Percentiles rank a stretch among this genome's conserved stretches.
These are phyloP conservation scores for Diaporthe citrichinensis DNA, from an alignment of 2,329 filamentous ascomycete genomes.

Conservation along the genomic window DNA sequence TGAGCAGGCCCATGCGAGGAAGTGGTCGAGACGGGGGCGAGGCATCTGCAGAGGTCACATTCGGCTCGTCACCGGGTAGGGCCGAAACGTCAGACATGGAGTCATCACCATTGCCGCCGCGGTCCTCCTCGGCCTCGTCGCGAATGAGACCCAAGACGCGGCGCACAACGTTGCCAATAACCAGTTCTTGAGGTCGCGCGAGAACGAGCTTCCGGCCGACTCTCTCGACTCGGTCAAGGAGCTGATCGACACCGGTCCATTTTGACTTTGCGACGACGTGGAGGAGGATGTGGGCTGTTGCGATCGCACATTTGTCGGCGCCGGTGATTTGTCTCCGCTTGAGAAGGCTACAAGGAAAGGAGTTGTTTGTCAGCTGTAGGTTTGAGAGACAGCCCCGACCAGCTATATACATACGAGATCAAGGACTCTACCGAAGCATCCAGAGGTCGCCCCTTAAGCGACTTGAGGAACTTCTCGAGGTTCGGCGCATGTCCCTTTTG, in stretches of 20 bases:
- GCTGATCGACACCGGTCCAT: constrained; percentile 81
- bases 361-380: not conserved
- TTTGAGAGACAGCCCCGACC: constrained; percentile 27
- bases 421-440: constrained; percentile 88
- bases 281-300: constrained; percentile 89
- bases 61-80: constrained; percentile 41
- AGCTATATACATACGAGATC: constrained; percentile 74
- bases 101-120: constrained; percentile 75
- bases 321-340: constrained; percentile 92
- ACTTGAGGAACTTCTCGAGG: constrained; percentile 83
- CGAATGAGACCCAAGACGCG: constrained; percentile 91
- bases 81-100: constrained; percentile 63
- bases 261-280: constrained; percentile 87
- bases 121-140: constrained; percentile 88
- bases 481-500: constrained; percentile 76
- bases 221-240: constrained; percentile 84
- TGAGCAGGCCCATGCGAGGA: constrained; percentile 62
- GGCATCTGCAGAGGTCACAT: constrained; percentile 33
- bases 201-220: constrained; percentile 84
- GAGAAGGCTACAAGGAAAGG: constrained; percentile 73
- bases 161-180: constrained; percentile 94
- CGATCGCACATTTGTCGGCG: constrained; percentile 89
- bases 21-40: constrained; percentile 54
- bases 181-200: constrained; percentile 90
- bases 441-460: constrained; percentile 80